These are phyloP conservation scores for Gastrodia elata DNA, from an alignment of 106 monocot genomes.

Conservation along the genomic window DNA sequence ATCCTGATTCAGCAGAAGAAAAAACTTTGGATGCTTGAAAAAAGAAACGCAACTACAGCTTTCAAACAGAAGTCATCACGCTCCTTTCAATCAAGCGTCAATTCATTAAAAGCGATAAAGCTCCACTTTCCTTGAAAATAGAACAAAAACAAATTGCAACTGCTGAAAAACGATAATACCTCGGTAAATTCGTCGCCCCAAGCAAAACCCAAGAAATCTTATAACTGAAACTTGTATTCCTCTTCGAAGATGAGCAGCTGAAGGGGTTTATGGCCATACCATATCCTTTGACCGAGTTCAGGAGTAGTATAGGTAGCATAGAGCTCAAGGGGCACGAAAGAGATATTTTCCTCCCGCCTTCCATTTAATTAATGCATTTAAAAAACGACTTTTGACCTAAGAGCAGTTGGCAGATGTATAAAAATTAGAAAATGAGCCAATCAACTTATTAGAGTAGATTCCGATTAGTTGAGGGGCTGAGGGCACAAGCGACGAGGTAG, in stretches of 20 bases:
- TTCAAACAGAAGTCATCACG: background rate
- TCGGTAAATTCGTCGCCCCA: background rate
- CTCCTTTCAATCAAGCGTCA: background rate
- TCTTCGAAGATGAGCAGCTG: background rate
- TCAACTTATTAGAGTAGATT: too few relatives aligned
- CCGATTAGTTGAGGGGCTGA: background rate
- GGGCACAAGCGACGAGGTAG: background rate
- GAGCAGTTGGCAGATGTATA: background rate
- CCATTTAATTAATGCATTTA: background rate
- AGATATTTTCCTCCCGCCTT: background rate
- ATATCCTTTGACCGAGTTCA: slow-evolving; percentile 1
- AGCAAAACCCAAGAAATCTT: slow-evolving; percentile 5
- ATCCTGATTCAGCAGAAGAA: background rate
- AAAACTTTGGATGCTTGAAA: background rate
- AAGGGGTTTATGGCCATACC: background rate
- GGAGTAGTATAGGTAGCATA: background rate
- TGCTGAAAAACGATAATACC: background rate
- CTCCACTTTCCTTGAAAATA: background rate
- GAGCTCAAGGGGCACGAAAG: background rate
- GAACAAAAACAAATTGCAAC: too few relatives aligned
- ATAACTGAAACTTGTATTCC: background rate
- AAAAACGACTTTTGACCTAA: background rate
- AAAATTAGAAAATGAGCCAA: too few relatives aligned
- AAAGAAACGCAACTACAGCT: background rate
- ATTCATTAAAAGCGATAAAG: background rate